Evolutionary conservation across 352 stramenopile species (phyloP), one percentile per base, ranked within the genome.

Genomic region (Phytopythium ostracodes): DNA sequence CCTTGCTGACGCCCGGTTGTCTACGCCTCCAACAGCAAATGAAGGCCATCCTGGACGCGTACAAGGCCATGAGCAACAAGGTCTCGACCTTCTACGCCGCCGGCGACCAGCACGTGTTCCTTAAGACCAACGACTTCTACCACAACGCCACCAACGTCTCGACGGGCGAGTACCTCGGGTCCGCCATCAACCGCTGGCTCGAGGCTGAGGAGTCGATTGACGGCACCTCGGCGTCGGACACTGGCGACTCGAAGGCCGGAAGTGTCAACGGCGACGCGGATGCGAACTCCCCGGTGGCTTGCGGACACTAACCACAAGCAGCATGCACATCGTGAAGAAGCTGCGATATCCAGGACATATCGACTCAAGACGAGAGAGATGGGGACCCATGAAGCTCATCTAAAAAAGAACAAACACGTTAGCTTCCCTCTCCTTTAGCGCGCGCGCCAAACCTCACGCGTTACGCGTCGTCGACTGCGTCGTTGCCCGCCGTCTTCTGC

Each of bases 51-150:
- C 51, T 73, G 42, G 66, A 73, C 51, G 59, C 56, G 49, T 76
- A 76, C 59, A 65, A 68, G 52, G 61, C 55, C 43, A 40, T 61
- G 52, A 76, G 54, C 60, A 60, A 56, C 59, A 58, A 60, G 47
- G 36, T 76, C 60, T 66, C 66, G 35, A 68, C 62, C 35, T 76
- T 76, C 63, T 71, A 68, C 62, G 29, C 66, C 59, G 56, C 60
- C 35, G 60, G 66, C 43, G 60, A 71, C 43, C 65, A 72, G 59
- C 68, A 76, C 51, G 58, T 70, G 20, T 76, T 72, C 51, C 62
- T 76, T 20, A 60, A n/a, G 17, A 15, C 49, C 42, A 66, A 68
- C 58, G 18, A 61, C 22, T 72, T 66, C 59, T 57, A 57, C 33
- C 51, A 57, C 31, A 57, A 46, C 51, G 51, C 51, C 25, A 57